Percentiles rank a stretch among this genome's conserved stretches.
phyloP scores from a whole-genome alignment of 164 flowering plant species.

The Houttuynia cordata region DNA sequence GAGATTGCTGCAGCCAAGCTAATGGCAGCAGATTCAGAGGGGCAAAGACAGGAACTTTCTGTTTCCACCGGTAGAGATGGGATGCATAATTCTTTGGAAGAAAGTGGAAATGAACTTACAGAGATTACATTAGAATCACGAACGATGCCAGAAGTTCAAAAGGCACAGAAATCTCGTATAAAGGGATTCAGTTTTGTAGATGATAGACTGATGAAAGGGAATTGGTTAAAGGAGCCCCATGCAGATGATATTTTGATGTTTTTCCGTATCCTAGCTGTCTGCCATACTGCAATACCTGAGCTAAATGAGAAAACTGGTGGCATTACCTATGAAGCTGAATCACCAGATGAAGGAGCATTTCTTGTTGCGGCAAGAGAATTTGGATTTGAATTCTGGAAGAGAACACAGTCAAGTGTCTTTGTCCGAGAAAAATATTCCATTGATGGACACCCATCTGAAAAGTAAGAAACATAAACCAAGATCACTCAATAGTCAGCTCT shows the following conservation, averaged over 20 bases:
- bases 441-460: constrained; percentile 45
- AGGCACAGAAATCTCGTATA: constrained; percentile 22
- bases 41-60: constrained; percentile 7
- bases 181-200: constrained; percentile 71
- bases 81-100: constrained; percentile 13
- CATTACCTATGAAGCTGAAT: constrained; percentile 83
- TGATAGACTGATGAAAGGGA: constrained; percentile 56
- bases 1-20: constrained; percentile 54
- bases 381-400: constrained; percentile 85
- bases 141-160: constrained; percentile 20
- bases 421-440: constrained; percentile 60
- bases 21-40: constrained; percentile 15
- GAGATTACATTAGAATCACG: constrained; percentile 70
- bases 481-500: not conserved
- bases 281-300: constrained; percentile 92
- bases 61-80: constrained; percentile 5
- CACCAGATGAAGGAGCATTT: constrained; percentile 98
- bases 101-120: constrained; percentile 25
- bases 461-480: constrained; percentile 24
- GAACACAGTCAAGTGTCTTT: constrained; percentile 74
- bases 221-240: constrained; percentile 56
- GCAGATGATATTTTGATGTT: constrained; percentile 47
- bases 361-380: constrained; percentile 96
- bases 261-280: constrained; percentile 48
- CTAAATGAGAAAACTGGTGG: constrained; percentile 63